phyloP scores from a whole-genome alignment of 2,329 filamentous ascomycete genomes.

The Didymella keratinophila region DNA sequence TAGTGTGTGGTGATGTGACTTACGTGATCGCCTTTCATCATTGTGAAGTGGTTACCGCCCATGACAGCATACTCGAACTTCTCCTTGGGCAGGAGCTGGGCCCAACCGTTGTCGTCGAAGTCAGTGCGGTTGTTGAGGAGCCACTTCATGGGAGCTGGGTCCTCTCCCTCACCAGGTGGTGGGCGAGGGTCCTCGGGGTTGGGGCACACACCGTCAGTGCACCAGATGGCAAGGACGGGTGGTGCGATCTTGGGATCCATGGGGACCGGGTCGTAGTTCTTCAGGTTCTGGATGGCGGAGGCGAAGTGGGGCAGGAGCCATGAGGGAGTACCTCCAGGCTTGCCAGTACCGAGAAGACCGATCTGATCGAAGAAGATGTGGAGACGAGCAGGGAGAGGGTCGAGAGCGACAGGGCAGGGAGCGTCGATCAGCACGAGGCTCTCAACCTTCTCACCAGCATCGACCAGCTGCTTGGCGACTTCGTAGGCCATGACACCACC shows the following conservation, averaged over 20 bases:
- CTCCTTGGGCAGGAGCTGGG: constrained; percentile 66
- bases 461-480: constrained; percentile 58
- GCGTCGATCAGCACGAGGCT: constrained; percentile 62
- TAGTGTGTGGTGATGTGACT: constrained; percentile 30
- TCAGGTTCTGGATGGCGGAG: constrained; percentile 71
- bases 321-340: constrained; percentile 67
- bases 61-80: constrained; percentile 72
- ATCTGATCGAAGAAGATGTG: constrained; percentile 77
- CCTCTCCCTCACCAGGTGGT: constrained; percentile 66
- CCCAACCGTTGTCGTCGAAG: constrained; percentile 75
- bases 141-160: constrained; percentile 66
- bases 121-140: constrained; percentile 76
- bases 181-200: constrained; percentile 70
- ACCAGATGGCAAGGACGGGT: constrained; percentile 72
- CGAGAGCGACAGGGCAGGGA: constrained; percentile 61
- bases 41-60: constrained; percentile 77
- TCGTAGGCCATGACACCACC: constrained; percentile 64
- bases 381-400: constrained; percentile 62
- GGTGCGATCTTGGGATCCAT: constrained; percentile 68
- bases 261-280: constrained; percentile 71
- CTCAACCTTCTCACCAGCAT: constrained; percentile 58
- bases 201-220: constrained; percentile 75
- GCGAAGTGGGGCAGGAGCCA: constrained; percentile 80
- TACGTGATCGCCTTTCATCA: constrained; percentile 71
- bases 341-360: constrained; percentile 72